These are phyloP conservation scores for Magnusiomyces suaveolens DNA, from an alignment of 1,139 yeast genomes.

Conservation along the genomic window DNA sequence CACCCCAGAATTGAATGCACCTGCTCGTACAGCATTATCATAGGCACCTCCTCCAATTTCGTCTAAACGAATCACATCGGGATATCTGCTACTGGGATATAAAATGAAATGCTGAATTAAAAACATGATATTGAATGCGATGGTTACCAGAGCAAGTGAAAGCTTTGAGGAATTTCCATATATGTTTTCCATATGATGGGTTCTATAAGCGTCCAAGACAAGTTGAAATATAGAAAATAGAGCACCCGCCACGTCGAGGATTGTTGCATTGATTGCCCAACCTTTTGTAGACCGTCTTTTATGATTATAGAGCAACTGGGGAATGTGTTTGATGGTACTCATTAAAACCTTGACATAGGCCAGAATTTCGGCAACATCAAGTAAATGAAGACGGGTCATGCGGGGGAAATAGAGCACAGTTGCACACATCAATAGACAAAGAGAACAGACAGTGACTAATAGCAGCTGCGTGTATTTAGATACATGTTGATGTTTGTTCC, in stretches of 20 bases:
- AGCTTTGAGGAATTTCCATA: slow-evolving; percentile 9
- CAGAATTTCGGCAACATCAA: slow-evolving; percentile 34
- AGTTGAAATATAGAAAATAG: slow-evolving; percentile 43
- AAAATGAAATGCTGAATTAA: slow-evolving; percentile 26
- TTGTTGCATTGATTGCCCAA: slow-evolving; percentile 44
- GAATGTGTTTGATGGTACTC: slow-evolving; percentile 51
- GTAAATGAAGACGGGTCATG: slow-evolving; percentile 6
- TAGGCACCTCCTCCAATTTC: slow-evolving; percentile 6
- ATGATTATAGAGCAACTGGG: slow-evolving; percentile 48
- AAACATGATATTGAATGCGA: slow-evolving; percentile 28
- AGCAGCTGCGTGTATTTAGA: slow-evolving; percentile 21
- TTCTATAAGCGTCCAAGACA: slow-evolving; percentile 32
- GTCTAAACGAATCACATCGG: slow-evolving; percentile 11
- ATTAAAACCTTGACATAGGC: slow-evolving; percentile 46
- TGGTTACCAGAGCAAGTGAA: slow-evolving; percentile 22
- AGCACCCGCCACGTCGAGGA: slow-evolving; percentile 48
- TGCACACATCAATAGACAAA: slow-evolving; percentile 10
- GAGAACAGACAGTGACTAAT: slow-evolving; percentile 17
- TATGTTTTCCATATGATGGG: slow-evolving; percentile 21
- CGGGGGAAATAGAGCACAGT: slow-evolving; percentile 7
- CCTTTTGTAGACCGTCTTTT: slow-evolving; percentile 49
- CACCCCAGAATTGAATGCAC: background rate
- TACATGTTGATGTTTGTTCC: slow-evolving; percentile 26
- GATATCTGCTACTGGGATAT: slow-evolving; percentile 7
- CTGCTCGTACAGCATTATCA: background rate